Base-by-base conservation (phyloP, 805 yeast species). In the Candida ortonii region DNA sequence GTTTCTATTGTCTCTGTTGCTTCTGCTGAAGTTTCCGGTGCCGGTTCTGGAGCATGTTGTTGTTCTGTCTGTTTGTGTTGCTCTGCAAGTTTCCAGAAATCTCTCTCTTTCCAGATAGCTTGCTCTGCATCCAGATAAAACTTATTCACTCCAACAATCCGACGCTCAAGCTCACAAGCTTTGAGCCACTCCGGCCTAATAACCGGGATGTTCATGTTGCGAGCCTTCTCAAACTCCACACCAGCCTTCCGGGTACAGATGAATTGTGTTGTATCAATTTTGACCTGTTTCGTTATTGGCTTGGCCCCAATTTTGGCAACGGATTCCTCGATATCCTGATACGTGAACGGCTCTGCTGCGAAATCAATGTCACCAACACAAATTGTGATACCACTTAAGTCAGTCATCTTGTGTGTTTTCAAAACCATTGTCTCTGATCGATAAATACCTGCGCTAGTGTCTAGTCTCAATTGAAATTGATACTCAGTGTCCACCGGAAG, bases 111-210 rank as follows among this genome's bases (percentile, higher is more conserved):
- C 55, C 72, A 56, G 34, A 64, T 62, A 20, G 63, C 58, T 25
- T 63, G 63, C 27, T 58, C 65, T 13, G 76, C 69, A 57, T 79
- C 82, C 21, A 83, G 65, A 53, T 85, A 85, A 49, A 83, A 86
- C 47, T 86, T 87, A 52, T 95, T 73, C 11, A 93, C 98, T 17
- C 97, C 96, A 26, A 89, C 95, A 36, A 93, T 80, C 52, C 96
- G 67, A 49, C 93, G 76, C 53, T 89, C 97, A 26, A 71, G 59
- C 50, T 85, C 95, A 65, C 97, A 93, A 1, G 97, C 96, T 59
- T 84, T 82, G 38, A 93, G 67, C 97, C 97, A 93, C 57, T 93
- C 97, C 0, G 98, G 97, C 58, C 95, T 75, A 17, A 93, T 89
- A 24, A 93, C 76, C 2, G 98, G 98, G 36, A 93, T 87, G 55